Percentiles rank a stretch among this genome's conserved stretches.
Conservation (phyloP, 345 rosid species). For the Geranium rotundifolium region DNA sequence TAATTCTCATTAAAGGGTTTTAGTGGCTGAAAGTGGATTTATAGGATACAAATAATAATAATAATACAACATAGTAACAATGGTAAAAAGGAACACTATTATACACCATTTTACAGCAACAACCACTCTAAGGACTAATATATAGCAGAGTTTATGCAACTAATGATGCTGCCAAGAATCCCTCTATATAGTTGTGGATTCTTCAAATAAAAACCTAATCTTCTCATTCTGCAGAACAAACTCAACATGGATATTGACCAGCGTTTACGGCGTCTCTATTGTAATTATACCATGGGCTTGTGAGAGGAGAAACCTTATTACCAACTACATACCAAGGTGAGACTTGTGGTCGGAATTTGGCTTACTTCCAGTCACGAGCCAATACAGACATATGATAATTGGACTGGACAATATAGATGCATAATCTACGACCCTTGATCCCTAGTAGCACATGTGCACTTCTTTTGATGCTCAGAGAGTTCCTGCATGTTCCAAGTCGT, state of each 20-base stretch:
- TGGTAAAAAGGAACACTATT: too few species aligned
- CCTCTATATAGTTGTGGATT: neutral
- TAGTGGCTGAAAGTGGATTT: too few species aligned
- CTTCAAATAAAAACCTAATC: neutral
- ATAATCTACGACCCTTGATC: slow-evolving; percentile 7
- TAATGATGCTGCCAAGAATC: neutral
- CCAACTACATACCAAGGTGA: neutral
- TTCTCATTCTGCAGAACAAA: neutral
- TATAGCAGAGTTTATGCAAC: neutral
- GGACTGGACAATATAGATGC: neutral
- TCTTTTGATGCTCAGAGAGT: slow-evolving; percentile 54
- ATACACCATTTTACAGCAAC: neutral
- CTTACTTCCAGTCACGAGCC: too few species aligned
- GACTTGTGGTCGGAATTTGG: neutral
- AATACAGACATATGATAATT: neutral
- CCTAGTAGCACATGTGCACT: slow-evolving; percentile 49
- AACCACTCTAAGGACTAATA: neutral
- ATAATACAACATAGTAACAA: too few species aligned
- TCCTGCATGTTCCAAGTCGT: slow-evolving; percentile 36
- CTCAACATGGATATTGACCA: neutral
- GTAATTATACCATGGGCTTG: too few species aligned
- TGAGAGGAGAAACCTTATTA: neutral
- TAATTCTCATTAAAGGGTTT: too few species aligned
- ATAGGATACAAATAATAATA: too few species aligned
- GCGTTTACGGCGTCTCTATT: too few species aligned